A percentile compares a stretch with the other conserved stretches of the same genome.
These are phyloP conservation scores for Tetrahymena thermophila DNA, from an alignment of 73 alveolate genomes.

Conservation along the genomic window DNA sequence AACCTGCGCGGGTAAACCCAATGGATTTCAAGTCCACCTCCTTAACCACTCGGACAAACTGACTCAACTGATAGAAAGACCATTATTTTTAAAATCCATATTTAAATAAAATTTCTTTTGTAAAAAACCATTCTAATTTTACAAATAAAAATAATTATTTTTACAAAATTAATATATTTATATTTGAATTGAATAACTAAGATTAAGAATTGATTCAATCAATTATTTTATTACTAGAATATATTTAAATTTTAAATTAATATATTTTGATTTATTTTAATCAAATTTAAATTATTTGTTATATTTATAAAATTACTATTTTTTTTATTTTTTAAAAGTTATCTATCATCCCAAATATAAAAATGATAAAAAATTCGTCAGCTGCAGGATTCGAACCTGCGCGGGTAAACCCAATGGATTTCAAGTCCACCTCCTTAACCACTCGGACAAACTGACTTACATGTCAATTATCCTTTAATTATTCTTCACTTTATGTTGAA, in stretches of 20 bases:
- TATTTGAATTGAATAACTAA: too few relatives aligned
- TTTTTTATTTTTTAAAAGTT: too few relatives aligned
- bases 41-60: conserved; percentile 62
- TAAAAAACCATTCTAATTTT: not conserved
- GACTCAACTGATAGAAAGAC: conserved; percentile 6
- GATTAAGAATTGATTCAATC: too few relatives aligned
- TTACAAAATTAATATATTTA: too few relatives aligned
- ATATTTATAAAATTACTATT: too few relatives aligned
- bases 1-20: conserved; percentile 61
- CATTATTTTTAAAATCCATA: not conserved
- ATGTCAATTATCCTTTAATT: not conserved
- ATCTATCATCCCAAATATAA: not conserved
- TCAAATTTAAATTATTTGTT: too few relatives aligned
- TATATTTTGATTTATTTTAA: too few relatives aligned
- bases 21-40: conserved; percentile 60
- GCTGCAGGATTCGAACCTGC: conserved; percentile 66
- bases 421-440: conserved; percentile 64
- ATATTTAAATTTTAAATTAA: too few relatives aligned
- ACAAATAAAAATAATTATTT: too few relatives aligned
- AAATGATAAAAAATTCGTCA: conserved; percentile 26
- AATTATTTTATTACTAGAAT: too few relatives aligned
- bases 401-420: conserved; percentile 58
- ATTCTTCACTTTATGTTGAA: not conserved
- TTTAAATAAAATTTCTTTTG: not conserved
- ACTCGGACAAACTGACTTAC: conserved; percentile 56